Evolutionary conservation across 2,329 filamentous ascomycete genomes (phyloP).

Genomic region (Fusarium robinianum): DNA sequence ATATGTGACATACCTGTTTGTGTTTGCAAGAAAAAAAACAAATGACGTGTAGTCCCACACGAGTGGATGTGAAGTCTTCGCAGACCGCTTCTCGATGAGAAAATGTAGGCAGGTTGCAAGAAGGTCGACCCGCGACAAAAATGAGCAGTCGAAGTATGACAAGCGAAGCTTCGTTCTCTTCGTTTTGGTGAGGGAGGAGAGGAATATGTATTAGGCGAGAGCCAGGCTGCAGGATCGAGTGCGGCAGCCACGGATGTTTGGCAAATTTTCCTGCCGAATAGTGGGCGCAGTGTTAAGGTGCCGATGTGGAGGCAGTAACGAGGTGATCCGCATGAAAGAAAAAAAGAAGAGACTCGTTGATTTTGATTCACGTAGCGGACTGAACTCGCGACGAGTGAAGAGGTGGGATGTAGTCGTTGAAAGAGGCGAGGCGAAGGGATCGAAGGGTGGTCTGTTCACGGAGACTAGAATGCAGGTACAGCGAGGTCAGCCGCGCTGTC

Average conservation of each 20-base stretch:
- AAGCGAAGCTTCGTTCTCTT: slow-evolving; percentile 11
- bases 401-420: slow-evolving; percentile 31
- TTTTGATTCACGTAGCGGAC: slow-evolving; percentile 19
- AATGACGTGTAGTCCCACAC: slow-evolving; percentile 32
- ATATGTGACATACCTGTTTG: slow-evolving; percentile 29
- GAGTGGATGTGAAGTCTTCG: slow-evolving; percentile 14
- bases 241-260: slow-evolving; percentile 12
- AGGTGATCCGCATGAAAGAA: slow-evolving; percentile 10
- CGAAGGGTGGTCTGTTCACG: slow-evolving; percentile 39
- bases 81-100: slow-evolving; percentile 22
- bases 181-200: not conserved
- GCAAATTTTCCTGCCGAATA: slow-evolving; percentile 24
- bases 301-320: slow-evolving; percentile 3
- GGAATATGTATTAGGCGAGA: slow-evolving; percentile 6
- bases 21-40: slow-evolving; percentile 27
- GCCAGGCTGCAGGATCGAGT: slow-evolving; percentile 8
- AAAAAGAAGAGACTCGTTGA: slow-evolving; percentile 13
- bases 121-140: slow-evolving; percentile 37
- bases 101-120: slow-evolving; percentile 14
- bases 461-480: slow-evolving; percentile 38
- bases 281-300: slow-evolving; percentile 22
- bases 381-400: slow-evolving; percentile 12
- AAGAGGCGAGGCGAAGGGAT: slow-evolving; percentile 29
- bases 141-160: slow-evolving; percentile 15
- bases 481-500: slow-evolving; percentile 32